phyloP scores from a whole-genome alignment of 106 monocot species.

The Ottelia alismoides region DNA sequence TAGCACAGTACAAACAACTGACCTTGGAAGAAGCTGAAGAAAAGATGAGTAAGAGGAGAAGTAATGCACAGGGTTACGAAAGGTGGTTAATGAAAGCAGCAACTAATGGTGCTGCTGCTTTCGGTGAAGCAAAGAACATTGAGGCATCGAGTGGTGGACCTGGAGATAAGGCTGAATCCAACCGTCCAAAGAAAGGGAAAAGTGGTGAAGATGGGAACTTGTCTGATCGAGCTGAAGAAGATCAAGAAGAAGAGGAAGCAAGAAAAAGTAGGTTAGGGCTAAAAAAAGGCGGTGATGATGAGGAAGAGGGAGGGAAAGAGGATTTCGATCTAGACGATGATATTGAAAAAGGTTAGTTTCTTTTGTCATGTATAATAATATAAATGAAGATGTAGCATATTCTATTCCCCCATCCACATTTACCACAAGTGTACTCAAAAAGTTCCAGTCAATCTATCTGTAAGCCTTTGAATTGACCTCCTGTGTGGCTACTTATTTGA shows the following conservation, averaged over 20 bases:
- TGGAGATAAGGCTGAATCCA: slow-evolving; percentile 12
- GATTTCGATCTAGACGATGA: slow-evolving; percentile 95
- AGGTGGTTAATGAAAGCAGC: slow-evolving; percentile 99
- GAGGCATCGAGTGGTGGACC: slow-evolving; percentile 23
- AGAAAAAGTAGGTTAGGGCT: slow-evolving; percentile 59
- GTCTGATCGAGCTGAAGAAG: slow-evolving; percentile 73
- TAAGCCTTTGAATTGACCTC: too few species aligned
- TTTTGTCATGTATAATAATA: too few species aligned
- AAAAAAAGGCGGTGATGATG: slow-evolving; percentile 67
- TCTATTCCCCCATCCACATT: too few species aligned
- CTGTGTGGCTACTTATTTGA: too few species aligned
- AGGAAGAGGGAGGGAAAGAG: slow-evolving; percentile 60
- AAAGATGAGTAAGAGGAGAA: slow-evolving; percentile 90
- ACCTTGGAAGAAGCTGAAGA: slow-evolving; percentile 99
- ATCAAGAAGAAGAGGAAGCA: slow-evolving; percentile 62
- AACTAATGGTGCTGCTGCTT: slow-evolving; percentile 86
- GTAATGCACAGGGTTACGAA: slow-evolving; percentile 89
- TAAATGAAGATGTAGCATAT: too few species aligned
- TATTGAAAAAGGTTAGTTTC: slow-evolving; percentile 77
- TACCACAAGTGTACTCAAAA: too few species aligned
- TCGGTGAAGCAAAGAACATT: slow-evolving; percentile 56
- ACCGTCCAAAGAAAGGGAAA: slow-evolving; percentile 61
- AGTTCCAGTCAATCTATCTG: too few species aligned
- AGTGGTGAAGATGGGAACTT: slow-evolving; percentile 46
- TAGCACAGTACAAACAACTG: slow-evolving; percentile 98